Base-by-base conservation (phyloP, 352 stramenopile genomes). In the Globisporangium barbulae region DNA sequence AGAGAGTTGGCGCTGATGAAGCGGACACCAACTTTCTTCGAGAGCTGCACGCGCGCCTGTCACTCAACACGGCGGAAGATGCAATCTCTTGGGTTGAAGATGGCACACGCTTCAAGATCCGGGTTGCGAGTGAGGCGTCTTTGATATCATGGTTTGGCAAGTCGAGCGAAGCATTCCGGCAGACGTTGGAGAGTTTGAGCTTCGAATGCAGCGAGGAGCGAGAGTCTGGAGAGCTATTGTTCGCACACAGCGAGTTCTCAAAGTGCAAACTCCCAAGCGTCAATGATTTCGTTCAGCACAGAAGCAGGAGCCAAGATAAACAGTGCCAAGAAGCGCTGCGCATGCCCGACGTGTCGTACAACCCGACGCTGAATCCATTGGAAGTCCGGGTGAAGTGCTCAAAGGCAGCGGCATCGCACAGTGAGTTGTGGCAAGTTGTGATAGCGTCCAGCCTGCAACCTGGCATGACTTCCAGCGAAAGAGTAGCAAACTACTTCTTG, bases 331-430 rank as follows among this genome's bases (percentile, higher is more conserved):
- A 21, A 57, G 41, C 19, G 54, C 64, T 41, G 41, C 74, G 42
- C 5, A 75, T 78, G 75, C 73, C 75, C 5, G 69, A 50, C 30
- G 57, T 81, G 28, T 66, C 71, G 2, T 83, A 79, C 57, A 77
- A 53, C 60, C 55, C 75, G 10, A 63, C 65, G 10, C 62, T 90
- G 12, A 79, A 78, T 17, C 81, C 81, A 12, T 58, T 90, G 17
- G 81, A 90, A 58, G 68, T 90, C 28, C 75, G 75, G 3, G 17
- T 90, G 13, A 83, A 69, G 63, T 69, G 82, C 19, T 60, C 65
- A 12, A 56, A 69, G 30, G 15, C 21, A 15, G 44, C 63, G 12
- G 21, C 47, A 21, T 71, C 63, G 4, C 44, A 25, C 4, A 52
- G 17, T 19, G 33, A 70, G 49, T 61, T 66, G 25, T 79, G 73